Percentiles rank a stretch among this genome's conserved stretches.
Evolutionary conservation across 371 early-diverging fungal genomes (phyloP).

Genomic region (Apophysomyces variabilis): DNA sequence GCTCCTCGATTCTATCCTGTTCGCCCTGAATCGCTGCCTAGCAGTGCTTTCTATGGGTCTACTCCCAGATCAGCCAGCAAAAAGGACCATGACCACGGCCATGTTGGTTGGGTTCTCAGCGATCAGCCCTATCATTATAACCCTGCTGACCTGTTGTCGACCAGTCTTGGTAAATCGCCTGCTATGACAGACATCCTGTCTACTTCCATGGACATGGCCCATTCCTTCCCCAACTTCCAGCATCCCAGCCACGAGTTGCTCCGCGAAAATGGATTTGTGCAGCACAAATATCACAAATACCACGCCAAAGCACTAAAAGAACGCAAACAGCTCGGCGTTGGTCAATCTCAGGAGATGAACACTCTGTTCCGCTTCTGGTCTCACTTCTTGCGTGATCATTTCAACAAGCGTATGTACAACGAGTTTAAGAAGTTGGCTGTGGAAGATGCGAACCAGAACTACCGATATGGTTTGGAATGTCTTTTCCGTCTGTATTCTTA

Average conservation of each 20-base stretch:
- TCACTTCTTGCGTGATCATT: conserved; percentile 95
- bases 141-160: conserved; percentile 47
- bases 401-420: conserved; percentile 89
- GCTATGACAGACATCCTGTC: conserved; percentile 42
- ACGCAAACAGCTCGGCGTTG: conserved; percentile 90
- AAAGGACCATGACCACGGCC: conserved; percentile 74
- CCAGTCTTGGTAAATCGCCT: conserved; percentile 50
- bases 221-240: conserved; percentile 87
- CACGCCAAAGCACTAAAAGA: conserved; percentile 94
- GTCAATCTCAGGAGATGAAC: conserved; percentile 97
- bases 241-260: conserved; percentile 94
- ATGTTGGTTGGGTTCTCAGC: conserved; percentile 89
- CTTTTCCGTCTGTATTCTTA: conserved; percentile 97
- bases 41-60: conserved; percentile 50
- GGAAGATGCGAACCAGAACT: conserved; percentile 90
- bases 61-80: conserved; percentile 37
- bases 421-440: conserved; percentile 92
- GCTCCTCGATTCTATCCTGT: conserved; percentile 70
- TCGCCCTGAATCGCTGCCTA: conserved; percentile 59
- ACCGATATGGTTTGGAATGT: conserved; percentile 96
- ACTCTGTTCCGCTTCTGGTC: conserved; percentile 98
- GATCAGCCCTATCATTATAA: conserved; percentile 57
- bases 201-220: conserved; percentile 55
- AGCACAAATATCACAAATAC: conserved; percentile 95
- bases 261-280: conserved; percentile 93